Evolutionary conservation across 768 basidiomycete species (phyloP), one percentile per base, ranked within the genome.

Genomic region (Melanogaster broomeanus): DNA sequence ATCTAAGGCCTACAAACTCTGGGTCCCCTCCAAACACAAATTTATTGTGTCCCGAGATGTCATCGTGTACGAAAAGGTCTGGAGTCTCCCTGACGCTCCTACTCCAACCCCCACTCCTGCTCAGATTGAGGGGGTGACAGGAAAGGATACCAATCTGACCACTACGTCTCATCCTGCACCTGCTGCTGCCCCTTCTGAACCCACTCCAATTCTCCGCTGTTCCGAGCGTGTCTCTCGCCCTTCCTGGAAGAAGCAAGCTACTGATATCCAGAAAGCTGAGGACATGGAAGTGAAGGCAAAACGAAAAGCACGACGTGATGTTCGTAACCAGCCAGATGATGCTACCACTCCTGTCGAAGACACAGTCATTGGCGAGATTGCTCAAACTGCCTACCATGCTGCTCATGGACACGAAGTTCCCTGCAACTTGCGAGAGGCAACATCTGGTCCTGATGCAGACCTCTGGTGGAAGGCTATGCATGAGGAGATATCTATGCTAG

Each of bases 1-100:
- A 6, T 42, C 30, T 2, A 57, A 59, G n/a, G 55, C 49, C 0
- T 59, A 57, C 34, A 41, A 50, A 15, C 44, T 59, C 2, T 41
- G 55, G 25, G 13, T 49, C 1, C 34, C 28, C 1, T 38, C 15
- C 0, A 57, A 42, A 19, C 48, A 38, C 2, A 47, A 46, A n/a
- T 59, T 59, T 19, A 35, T 56, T 13, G 28, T 15, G 3, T 55
- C 45, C 0, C 3, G 22, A 11, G 41, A 52, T 4, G 24, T 56
- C 25, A 49, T 61, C 1, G 33, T 51, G 3, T 53, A 48, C 15
- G 28, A 44, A 13, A 25, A 30, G 3, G 0, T 46, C 0, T 19
- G 1, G 18, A 34, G 45, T 18, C 42, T n/a, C n/a, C n/a, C n/a
- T n/a, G n/a, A n/a, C n/a, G n/a, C n/a, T n/a, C n/a, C n/a, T n/a